Percentiles rank a stretch among this genome's conserved stretches.
Evolutionary conservation across 768 basidiomycete genomes (phyloP).

Genomic region (Tylopilus plumbeoviolaceoides): DNA sequence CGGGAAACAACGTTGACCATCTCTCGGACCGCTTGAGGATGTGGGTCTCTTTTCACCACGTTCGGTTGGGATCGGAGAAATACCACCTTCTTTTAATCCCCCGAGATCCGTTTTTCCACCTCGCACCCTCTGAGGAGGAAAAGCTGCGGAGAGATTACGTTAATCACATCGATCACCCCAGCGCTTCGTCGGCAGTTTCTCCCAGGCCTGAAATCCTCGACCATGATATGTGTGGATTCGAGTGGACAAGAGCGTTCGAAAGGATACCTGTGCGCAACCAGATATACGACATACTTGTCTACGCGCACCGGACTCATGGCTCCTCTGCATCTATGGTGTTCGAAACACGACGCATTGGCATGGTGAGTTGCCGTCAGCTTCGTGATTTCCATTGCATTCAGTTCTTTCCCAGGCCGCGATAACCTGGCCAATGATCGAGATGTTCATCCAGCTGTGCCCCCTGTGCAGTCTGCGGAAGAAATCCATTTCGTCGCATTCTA

Average conservation of each 20-base stretch:
- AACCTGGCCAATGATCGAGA: conserved; percentile 73
- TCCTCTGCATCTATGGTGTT: conserved; percentile 51
- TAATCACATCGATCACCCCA: conserved; percentile 31
- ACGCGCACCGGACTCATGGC: conserved; percentile 58
- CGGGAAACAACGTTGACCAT: conserved; percentile 28
- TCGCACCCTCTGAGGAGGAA: conserved; percentile 48
- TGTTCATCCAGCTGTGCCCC: conserved; percentile 61
- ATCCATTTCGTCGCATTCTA: conserved; percentile 17
- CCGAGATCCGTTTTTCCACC: conserved; percentile 53
- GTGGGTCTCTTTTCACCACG: conserved; percentile 59
- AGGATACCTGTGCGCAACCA: conserved; percentile 62
- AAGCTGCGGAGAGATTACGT: conserved; percentile 46
- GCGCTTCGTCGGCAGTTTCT: conserved; percentile 6
- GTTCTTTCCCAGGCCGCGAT: conserved; percentile 48
- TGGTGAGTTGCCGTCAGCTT: conserved; percentile 41
- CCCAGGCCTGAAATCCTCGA: conserved; percentile 18
- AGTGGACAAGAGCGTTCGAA: conserved; percentile 45
- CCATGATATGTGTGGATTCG: conserved; percentile 27
- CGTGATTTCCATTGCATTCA: neutral
- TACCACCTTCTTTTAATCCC: conserved; percentile 56
- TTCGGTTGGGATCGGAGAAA: conserved; percentile 57
- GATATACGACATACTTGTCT: conserved; percentile 66
- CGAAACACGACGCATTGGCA: conserved; percentile 53
- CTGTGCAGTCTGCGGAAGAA: conserved; percentile 44
- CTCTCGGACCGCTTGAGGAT: conserved; percentile 42